phyloP scores from a whole-genome alignment of 208 protist genomes.

The Acanthamoeba culbertsoni region DNA sequence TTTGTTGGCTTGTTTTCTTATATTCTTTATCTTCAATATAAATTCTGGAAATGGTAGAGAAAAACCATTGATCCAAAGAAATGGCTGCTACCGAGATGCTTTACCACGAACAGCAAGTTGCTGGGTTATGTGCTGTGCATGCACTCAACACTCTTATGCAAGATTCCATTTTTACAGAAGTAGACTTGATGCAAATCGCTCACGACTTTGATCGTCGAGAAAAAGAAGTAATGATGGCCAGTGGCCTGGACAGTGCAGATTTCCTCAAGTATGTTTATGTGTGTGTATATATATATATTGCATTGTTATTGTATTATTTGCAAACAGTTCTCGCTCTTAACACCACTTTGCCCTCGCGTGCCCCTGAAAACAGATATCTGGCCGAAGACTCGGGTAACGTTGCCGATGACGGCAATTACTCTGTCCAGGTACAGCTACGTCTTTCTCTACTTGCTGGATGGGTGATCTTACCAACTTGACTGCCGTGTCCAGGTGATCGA shows the following conservation, averaged over 20 bases:
- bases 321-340: no score
- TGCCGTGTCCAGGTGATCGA: conserved; percentile 20
- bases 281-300: background rate
- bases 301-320: background rate
- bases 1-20: background rate
- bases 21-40: background rate
- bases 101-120: conserved; percentile 64
- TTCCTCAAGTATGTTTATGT: conserved; percentile 3
- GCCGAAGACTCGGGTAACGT: conserved; percentile 55
- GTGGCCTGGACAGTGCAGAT: conserved; percentile 31
- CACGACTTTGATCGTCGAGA: conserved; percentile 46
- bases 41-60: background rate
- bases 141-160: conserved; percentile 60
- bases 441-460: no score
- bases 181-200: conserved; percentile 56
- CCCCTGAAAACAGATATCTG: background rate
- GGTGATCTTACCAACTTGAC: no score
- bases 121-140: conserved; percentile 55
- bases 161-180: conserved; percentile 8
- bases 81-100: background rate
- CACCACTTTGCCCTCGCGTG: background rate
- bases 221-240: conserved; percentile 12
- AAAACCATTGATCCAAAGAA: background rate
- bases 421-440: background rate
- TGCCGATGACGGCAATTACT: conserved; percentile 58